phyloP scores from a whole-genome alignment of 768 basidiomycete species.

The Tulasnella sp. region DNA sequence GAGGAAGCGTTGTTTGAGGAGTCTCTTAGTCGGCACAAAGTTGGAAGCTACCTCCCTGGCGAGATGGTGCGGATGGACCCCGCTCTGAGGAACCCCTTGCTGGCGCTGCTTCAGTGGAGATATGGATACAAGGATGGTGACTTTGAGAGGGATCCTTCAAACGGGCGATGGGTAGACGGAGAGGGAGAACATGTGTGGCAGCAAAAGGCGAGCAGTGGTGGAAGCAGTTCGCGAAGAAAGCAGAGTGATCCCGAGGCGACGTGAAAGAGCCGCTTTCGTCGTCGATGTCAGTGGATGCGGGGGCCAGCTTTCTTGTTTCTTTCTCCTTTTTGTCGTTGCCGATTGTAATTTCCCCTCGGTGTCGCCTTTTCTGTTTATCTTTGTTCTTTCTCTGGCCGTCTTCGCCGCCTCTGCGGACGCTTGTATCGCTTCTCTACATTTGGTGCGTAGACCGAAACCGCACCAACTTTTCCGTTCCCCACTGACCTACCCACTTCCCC shows the following conservation, averaged over 20 bases:
- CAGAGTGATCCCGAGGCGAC: constrained; percentile 18
- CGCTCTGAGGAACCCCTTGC: constrained; percentile 72
- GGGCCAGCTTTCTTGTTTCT: not conserved
- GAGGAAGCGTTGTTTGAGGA: constrained; percentile 87
- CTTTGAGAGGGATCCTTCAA: constrained; percentile 65
- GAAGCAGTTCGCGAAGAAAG: constrained; percentile 19
- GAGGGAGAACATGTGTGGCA: constrained; percentile 48
- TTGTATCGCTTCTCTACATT: not conserved
- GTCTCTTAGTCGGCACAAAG: constrained; percentile 68
- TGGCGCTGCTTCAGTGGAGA: constrained; percentile 63
- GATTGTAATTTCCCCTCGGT: not conserved
- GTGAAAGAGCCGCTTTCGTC: not conserved
- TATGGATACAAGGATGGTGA: constrained; percentile 82
- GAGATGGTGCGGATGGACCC: constrained; percentile 88
- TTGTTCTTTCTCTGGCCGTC: not conserved
- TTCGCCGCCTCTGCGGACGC: not conserved
- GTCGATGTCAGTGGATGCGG: not conserved
- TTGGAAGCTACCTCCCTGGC: constrained; percentile 79
- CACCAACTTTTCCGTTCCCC: not conserved
- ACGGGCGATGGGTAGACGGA: constrained; percentile 63
- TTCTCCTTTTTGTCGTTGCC: not conserved
- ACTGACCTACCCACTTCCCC: not conserved
- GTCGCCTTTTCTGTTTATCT: not conserved
- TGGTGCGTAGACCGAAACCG: not conserved
- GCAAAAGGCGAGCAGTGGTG: constrained; percentile 19